A percentile compares a stretch with the other conserved stretches of the same genome.
Conservation (phyloP, 805 yeast species). For the Spathaspora girioi region DNA sequence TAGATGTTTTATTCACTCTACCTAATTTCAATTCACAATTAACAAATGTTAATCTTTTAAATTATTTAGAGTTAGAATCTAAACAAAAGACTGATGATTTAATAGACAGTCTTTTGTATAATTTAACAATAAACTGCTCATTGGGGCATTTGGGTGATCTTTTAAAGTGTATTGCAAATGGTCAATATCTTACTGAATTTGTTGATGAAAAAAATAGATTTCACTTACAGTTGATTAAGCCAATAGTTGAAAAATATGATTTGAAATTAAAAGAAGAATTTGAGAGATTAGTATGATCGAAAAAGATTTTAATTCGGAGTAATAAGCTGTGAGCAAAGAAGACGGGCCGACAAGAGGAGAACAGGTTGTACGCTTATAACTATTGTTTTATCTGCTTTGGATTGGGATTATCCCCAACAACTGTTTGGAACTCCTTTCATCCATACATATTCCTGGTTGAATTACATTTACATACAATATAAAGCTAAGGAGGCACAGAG, state of each 20-base stretch:
- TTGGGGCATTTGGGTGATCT: slow-evolving; percentile 17
- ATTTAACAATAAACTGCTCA: slow-evolving; percentile 21
- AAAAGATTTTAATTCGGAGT: background rate
- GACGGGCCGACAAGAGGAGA: no score
- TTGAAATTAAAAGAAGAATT: slow-evolving; percentile 8
- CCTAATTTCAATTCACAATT: slow-evolving; percentile 7
- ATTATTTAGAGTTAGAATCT: slow-evolving; percentile 5
- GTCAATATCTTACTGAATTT: slow-evolving; percentile 20
- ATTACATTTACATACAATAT: no score
- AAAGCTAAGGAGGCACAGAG: no score
- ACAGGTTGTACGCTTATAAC: no score
- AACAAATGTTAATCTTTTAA: slow-evolving; percentile 3
- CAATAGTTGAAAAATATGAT: slow-evolving; percentile 10
- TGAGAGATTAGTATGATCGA: background rate
- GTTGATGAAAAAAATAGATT: slow-evolving; percentile 15
- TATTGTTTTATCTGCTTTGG: no score
- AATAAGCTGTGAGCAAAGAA: no score
- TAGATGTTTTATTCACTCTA: slow-evolving; percentile 1
- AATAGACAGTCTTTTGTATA: slow-evolving; percentile 37
- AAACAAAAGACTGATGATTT: slow-evolving; percentile 35
- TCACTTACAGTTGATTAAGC: slow-evolving; percentile 16
- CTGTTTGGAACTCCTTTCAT: no score
- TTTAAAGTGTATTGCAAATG: slow-evolving; percentile 11
- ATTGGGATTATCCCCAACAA: no score
- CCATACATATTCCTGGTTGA: no score